A percentile compares a stretch with the other conserved stretches of the same genome.
These are phyloP conservation scores for Aquilaria agallochum DNA, from an alignment of 441 rosid genomes.

Conservation along the genomic window DNA sequence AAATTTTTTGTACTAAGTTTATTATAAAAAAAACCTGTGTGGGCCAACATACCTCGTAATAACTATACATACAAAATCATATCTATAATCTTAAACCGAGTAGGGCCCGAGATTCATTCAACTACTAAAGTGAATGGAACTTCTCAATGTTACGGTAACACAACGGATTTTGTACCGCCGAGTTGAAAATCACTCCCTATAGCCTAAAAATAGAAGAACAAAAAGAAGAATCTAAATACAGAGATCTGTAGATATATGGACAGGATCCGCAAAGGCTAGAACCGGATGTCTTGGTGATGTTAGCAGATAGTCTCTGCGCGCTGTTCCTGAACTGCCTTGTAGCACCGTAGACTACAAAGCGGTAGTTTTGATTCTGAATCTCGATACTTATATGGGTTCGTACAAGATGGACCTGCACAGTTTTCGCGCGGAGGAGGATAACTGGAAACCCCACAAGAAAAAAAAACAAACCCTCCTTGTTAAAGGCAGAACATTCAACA, in stretches of 20 bases:
- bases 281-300: slow-evolving; percentile 7
- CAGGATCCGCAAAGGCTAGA: slow-evolving; percentile 1
- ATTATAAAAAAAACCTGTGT: too few relatives aligned
- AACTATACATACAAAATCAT: too few relatives aligned
- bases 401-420: slow-evolving; percentile 82
- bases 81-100: too few relatives aligned
- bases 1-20: too few relatives aligned
- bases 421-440: slow-evolving; percentile 92
- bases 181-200: too few relatives aligned
- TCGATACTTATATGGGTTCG: slow-evolving; percentile 75
- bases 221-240: not conserved
- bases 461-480: slow-evolving; percentile 4
- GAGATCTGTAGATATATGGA: slow-evolving; percentile 8
- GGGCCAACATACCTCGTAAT: too few relatives aligned
- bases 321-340: slow-evolving; percentile 66
- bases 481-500: slow-evolving; percentile 6
- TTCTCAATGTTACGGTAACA: too few relatives aligned
- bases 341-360: slow-evolving; percentile 89
- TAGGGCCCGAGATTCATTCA: too few relatives aligned
- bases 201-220: too few relatives aligned
- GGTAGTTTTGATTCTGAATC: slow-evolving; percentile 85
- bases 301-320: slow-evolving; percentile 29
- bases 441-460: slow-evolving; percentile 28
- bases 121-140: too few relatives aligned
- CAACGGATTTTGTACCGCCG: too few relatives aligned